phyloP scores from a whole-genome alignment of 768 basidiomycete species.

The Pleurotus tuber-regium region DNA sequence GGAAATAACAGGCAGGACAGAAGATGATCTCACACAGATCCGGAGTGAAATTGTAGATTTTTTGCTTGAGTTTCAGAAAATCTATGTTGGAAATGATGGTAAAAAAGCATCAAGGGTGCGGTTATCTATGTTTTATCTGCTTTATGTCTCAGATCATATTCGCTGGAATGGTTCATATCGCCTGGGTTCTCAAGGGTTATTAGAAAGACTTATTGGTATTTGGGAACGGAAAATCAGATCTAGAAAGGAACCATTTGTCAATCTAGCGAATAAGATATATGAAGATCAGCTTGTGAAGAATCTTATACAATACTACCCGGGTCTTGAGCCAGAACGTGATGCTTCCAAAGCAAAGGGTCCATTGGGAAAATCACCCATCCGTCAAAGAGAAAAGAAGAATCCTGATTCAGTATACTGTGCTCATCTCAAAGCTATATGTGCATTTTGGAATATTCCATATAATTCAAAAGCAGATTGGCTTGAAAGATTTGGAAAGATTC shows the following conservation, averaged over 20 bases:
- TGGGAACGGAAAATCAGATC: slow-evolving; percentile 27
- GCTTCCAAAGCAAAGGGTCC: neutral
- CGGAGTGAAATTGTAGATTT: slow-evolving; percentile 22
- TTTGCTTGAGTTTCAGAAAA: slow-evolving; percentile 20
- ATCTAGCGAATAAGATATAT: slow-evolving; percentile 25
- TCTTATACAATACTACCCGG: slow-evolving; percentile 22
- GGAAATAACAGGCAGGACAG: slow-evolving; percentile 19
- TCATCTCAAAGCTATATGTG: slow-evolving; percentile 13
- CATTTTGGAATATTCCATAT: slow-evolving; percentile 10
- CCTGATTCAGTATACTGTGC: neutral
- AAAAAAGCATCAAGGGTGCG: slow-evolving; percentile 21
- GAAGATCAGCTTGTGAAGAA: slow-evolving; percentile 20
- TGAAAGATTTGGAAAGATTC: slow-evolving; percentile 14
- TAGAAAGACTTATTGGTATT: slow-evolving; percentile 25
- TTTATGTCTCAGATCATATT: slow-evolving; percentile 31
- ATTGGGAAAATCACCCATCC: neutral
- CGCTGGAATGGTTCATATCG: slow-evolving; percentile 33
- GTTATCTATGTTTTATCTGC: slow-evolving; percentile 31
- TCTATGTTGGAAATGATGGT: slow-evolving; percentile 27
- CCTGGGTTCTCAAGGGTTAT: slow-evolving; percentile 27
- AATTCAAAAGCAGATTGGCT: slow-evolving; percentile 8
- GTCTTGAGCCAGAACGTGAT: neutral
- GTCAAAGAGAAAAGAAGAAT: neutral
- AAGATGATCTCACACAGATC: slow-evolving; percentile 18
- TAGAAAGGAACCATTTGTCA: slow-evolving; percentile 27